phyloP scores from a whole-genome alignment of 164 flowering plant genomes.

The Platanus orientalis region DNA sequence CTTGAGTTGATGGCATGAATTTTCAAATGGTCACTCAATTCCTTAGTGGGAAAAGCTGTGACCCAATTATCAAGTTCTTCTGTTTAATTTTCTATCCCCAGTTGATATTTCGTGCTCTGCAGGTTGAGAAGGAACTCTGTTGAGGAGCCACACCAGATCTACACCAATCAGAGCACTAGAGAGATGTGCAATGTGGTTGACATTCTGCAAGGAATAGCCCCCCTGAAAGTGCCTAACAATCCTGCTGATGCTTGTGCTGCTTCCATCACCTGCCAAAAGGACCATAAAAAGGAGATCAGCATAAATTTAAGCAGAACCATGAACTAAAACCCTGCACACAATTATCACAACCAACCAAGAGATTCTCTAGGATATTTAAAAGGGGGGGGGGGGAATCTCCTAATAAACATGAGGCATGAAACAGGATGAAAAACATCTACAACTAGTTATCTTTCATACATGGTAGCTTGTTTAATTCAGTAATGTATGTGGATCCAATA shows the following conservation, averaged over 20 bases:
- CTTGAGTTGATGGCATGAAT: not conserved
- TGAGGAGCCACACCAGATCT: conserved; percentile 42
- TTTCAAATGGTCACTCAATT: not conserved
- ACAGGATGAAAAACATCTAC: no score
- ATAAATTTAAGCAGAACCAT: no score
- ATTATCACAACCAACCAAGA: no score
- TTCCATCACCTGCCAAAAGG: conserved; percentile 55
- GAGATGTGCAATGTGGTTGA: conserved; percentile 51
- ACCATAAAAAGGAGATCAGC: not conserved
- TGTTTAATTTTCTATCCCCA: not conserved
- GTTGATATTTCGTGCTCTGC: conserved; percentile 20
- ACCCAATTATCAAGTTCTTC: not conserved
- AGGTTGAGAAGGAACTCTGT: conserved; percentile 36
- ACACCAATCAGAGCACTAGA: conserved; percentile 51
- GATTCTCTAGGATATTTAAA: no score
- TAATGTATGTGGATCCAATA: no score
- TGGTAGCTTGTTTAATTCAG: no score
- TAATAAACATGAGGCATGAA: no score
- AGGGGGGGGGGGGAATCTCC: no score
- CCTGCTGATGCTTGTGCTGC: conserved; percentile 75
- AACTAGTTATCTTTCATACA: no score
- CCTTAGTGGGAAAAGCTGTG: no score
- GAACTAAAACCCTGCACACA: not conserved
- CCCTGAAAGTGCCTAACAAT: conserved; percentile 45
- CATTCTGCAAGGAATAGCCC: conserved; percentile 27